Evolutionary conservation across 192 early-diverging fungal species (phyloP).

Genomic region (Coemansia sp.): DNA sequence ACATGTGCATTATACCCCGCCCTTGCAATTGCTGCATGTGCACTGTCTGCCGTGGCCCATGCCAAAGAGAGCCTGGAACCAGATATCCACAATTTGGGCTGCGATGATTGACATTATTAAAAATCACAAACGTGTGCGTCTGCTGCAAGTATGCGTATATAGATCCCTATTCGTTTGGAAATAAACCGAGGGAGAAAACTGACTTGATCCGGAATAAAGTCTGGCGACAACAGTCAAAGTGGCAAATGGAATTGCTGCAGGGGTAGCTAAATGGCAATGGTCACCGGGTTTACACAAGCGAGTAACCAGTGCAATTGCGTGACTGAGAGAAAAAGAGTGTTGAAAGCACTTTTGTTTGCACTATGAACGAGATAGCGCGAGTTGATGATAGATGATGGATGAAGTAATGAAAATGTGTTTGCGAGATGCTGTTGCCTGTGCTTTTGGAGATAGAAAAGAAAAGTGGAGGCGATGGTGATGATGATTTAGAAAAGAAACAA

Average conservation of each 20-base stretch:
- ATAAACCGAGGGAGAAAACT: background rate
- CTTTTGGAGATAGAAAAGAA: slow-evolving; percentile 2
- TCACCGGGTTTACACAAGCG: background rate
- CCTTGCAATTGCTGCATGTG: slow-evolving; percentile 49
- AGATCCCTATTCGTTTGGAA: background rate
- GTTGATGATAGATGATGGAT: background rate
- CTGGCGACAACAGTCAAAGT: background rate
- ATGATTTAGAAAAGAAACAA: background rate
- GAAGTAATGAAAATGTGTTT: background rate
- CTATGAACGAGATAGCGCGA: background rate
- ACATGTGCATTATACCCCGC: slow-evolving; percentile 4
- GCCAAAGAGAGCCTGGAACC: slow-evolving; percentile 25
- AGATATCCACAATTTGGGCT: slow-evolving; percentile 20
- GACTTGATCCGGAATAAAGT: background rate
- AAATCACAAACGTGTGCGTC: slow-evolving; percentile 5
- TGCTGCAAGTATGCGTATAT: background rate
- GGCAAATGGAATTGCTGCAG: slow-evolving; percentile 3
- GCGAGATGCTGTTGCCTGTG: background rate
- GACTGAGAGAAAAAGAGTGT: background rate
- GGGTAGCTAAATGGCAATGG: background rate
- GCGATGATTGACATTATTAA: slow-evolving; percentile 17
- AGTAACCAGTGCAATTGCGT: slow-evolving; percentile 3
- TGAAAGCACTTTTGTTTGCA: background rate
- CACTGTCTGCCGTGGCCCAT: slow-evolving; percentile 44
- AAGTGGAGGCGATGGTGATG: background rate